Base-by-base conservation (phyloP, 768 basidiomycete genomes). In the Russula abietina region DNA sequence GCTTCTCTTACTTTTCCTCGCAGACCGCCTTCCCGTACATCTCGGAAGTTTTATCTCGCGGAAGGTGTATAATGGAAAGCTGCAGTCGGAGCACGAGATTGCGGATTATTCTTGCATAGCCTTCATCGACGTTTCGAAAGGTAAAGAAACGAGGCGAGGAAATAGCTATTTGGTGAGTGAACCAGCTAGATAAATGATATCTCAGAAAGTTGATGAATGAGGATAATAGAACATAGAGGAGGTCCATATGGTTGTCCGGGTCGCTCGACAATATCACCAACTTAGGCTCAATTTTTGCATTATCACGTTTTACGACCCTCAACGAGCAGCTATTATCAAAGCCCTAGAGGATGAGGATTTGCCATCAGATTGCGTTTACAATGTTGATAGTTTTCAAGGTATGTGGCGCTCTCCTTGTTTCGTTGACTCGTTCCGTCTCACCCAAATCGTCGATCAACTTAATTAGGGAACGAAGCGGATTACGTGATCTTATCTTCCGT, bases 261-360 rank as follows among this genome's bases (percentile, higher is more conserved):
- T 57, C 6, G 55, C 61, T 38, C 41, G 2, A 59, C 60, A 17
- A 55, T 60, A 57, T 62, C 52, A 32, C 3, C 4, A 43, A 38
- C 43, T 5, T 19, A 9, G 19, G 4, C 57, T 57, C 28, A 24
- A 79, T 0, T 81, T 80, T 55, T 77, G 78, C 52, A 67, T 84
- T 57, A 81, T 83, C 50, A 82, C 81, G 2, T 81, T 80, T 0
- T 84, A 83, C 60, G 82, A 83, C 61, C 78, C 78, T 0, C 83
- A 84, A 69, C 69, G 82, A 22, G 76, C 77, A 0, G 74, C 71
- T 3, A 78, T 83, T 28, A 72, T 78, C 57, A 68, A 62, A 24
- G 64, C 60, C 7, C 70, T 83, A 30, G 74, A 78, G 53, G 62
- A 45, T 4, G 73, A 69, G 49, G 64, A 72, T 8, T 70, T 75